Base-by-base conservation (phyloP, 805 yeast species). In the Phaffomyces antillensis region DNA sequence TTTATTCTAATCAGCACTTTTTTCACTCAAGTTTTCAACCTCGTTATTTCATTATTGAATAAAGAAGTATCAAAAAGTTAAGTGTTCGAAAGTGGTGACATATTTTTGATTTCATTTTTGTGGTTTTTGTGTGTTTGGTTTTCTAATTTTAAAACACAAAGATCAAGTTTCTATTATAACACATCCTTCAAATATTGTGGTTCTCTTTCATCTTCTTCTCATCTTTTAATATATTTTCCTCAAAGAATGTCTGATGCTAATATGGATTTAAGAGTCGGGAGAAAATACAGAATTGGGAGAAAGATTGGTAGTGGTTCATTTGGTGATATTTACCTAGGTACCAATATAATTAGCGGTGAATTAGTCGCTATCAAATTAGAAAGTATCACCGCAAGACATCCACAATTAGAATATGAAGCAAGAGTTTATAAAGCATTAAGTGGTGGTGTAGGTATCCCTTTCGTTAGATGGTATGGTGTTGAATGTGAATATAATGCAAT, bases 401-500 rank as follows among this genome's bases (percentile, higher is more conserved):
- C 99, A 2, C 99, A 91, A 68, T 75, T 91, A 53, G 97, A 91
- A 60, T 93, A 91, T 63, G 99, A 91, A 66, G 96, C 97, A 15
- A 81, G 95, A 55, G 98, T 93, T 31, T 91, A 91, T 71, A 88
- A 86, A 61, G 90, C 96, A 3, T 70, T 91, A 44, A 83, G 95
- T 52, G 99, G 98, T 33, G 98, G 98, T 30, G 91, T 91, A 33
- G 98, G 99, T 30, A 89, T 91, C 47, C 98, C 99, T 4, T 90
- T 89, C 67, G 89, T 91, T 31, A 80, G 98, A 64, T 91, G 96
- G 95, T 90, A 81, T 64, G 99, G 98, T 34, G 85, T 95, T 2
- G 98, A 91, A 64, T 87, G 96, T 55, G 97, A 90, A 62, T 91
- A 88, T 62, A 87, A 90, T 64, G 96, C 97, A 35, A 83, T 91